A percentile compares a stretch with the other conserved stretches of the same genome.
phyloP scores from a whole-genome alignment of 176 grass and related monocot genomes.

The Themeda triandra region DNA sequence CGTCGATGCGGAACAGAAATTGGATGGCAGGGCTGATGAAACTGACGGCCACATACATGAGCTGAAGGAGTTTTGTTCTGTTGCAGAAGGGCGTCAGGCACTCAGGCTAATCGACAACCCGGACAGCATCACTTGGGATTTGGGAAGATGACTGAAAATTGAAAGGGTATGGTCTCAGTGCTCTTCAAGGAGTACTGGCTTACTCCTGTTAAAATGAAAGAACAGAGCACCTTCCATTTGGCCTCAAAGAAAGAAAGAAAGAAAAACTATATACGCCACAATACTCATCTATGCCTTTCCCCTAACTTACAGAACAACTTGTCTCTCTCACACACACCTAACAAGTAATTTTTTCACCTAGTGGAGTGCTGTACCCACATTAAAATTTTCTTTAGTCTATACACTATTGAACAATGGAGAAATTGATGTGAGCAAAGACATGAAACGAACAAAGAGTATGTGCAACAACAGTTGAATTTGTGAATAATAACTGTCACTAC shows the following conservation, averaged over 20 bases:
- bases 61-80: no score
- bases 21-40: no score
- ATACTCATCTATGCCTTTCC: not conserved
- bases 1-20: no score
- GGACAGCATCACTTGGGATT: no score
- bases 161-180: no score
- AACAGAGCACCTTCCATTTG: not conserved
- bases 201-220: no score
- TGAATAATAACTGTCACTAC: not conserved
- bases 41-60: no score
- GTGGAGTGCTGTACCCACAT: not conserved
- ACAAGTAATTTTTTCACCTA: not conserved
- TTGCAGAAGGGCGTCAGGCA: no score
- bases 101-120: no score
- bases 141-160: no score
- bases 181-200: no score
- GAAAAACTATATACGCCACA: not conserved
- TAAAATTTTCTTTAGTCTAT: not conserved
- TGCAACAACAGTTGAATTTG: not conserved
- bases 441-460: not conserved
- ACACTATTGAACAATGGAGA: not conserved
- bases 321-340: not conserved
- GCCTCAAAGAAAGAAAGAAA: not conserved
- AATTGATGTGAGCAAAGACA: not conserved
- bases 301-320: not conserved